Percentiles rank a stretch among this genome's conserved stretches.
These are phyloP conservation scores for Trichoderma endophyticum DNA, from an alignment of 2,329 filamentous ascomycete genomes.

Conservation along the genomic window DNA sequence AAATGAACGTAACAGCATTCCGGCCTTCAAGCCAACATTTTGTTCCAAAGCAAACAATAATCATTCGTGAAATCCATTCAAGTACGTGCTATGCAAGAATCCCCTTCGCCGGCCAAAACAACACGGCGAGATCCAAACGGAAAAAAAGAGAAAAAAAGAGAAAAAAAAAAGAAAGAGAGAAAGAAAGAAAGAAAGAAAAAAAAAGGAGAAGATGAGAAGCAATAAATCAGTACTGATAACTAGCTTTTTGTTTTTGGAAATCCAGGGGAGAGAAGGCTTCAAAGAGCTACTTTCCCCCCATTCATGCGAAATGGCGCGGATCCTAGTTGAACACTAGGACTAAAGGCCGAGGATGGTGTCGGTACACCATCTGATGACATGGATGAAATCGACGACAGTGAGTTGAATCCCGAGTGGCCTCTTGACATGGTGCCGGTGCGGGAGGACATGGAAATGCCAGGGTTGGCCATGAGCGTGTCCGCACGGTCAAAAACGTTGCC, in stretches of 20 bases:
- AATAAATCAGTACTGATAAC: background rate
- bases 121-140: slow-evolving; percentile 6
- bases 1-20: slow-evolving; percentile 15
- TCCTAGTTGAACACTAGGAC: slow-evolving; percentile 33
- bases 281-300: slow-evolving; percentile 39
- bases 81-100: slow-evolving; percentile 19
- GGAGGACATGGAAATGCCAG: slow-evolving; percentile 55
- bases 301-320: slow-evolving; percentile 36
- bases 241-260: background rate
- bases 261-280: background rate
- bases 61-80: slow-evolving; percentile 20
- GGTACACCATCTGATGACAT: slow-evolving; percentile 40
- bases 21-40: slow-evolving; percentile 8
- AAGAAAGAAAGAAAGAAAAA: background rate
- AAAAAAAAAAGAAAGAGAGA: background rate
- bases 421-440: slow-evolving; percentile 48
- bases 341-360: slow-evolving; percentile 30
- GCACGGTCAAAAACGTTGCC: slow-evolving; percentile 61
- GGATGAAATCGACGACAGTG: slow-evolving; percentile 41
- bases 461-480: slow-evolving; percentile 55
- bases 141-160: background rate
- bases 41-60: slow-evolving; percentile 21
- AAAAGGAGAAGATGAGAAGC: background rate
- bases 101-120: slow-evolving; percentile 2
- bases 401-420: slow-evolving; percentile 39